Conservation (phyloP, 2,329 filamentous ascomycete species). For the Neopestalotiopsis rosae region DNA sequence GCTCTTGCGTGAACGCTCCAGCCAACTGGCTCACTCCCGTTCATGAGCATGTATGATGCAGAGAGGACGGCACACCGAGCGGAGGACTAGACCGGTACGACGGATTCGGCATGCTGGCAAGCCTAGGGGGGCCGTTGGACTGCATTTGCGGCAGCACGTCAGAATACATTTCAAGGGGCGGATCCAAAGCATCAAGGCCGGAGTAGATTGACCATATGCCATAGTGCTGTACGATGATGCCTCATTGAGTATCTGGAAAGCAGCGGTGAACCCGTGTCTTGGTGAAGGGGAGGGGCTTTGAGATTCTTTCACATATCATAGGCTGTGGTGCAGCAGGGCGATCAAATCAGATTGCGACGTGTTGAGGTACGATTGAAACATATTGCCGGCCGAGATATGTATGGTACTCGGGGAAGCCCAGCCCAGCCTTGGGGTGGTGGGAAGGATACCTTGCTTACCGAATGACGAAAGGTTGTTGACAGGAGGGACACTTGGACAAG, state of each 20-base stretch:
- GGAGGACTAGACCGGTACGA: neutral
- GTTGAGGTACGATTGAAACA: conserved; percentile 1
- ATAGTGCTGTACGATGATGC: neutral
- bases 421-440: too few relatives aligned
- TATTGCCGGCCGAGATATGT: neutral
- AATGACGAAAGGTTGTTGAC: neutral
- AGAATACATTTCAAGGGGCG: neutral
- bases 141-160: neutral
- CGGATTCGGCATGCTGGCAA: neutral
- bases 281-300: neutral
- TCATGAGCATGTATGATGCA: neutral
- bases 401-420: neutral
- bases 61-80: neutral
- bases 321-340: neutral
- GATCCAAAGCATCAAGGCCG: neutral
- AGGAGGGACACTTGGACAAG: neutral
- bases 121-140: neutral
- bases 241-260: neutral
- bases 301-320: neutral
- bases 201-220: neutral
- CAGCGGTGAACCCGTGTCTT: neutral
- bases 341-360: conserved; percentile 2
- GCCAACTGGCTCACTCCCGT: neutral
- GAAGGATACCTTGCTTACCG: neutral
- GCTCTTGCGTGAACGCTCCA: neutral